Evolutionary conservation across 2,329 filamentous ascomycete species (phyloP).

Genomic region (Fusarium ambrosium): DNA sequence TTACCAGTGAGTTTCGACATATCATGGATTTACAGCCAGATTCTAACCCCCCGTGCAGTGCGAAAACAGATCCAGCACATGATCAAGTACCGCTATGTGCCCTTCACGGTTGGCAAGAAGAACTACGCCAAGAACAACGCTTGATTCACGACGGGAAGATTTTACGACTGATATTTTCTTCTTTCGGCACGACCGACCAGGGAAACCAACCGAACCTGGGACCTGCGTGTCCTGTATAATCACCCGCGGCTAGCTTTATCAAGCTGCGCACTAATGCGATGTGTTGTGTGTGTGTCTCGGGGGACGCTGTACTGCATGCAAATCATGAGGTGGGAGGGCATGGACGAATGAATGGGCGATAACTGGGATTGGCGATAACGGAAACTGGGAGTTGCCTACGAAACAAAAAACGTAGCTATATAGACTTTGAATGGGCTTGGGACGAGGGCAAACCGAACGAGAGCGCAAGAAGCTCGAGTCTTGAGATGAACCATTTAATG

Average conservation of each 20-base stretch:
- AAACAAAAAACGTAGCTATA: constrained; percentile 28
- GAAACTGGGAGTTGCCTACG: constrained; percentile 22
- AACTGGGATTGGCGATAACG: constrained; percentile 35
- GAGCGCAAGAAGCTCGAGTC: constrained; percentile 32
- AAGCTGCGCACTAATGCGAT: constrained; percentile 45
- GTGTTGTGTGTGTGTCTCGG: constrained; percentile 31
- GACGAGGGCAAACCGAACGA: constrained; percentile 27
- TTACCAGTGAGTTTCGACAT: constrained; percentile 83
- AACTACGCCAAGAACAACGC: constrained; percentile 78
- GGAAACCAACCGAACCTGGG: constrained; percentile 23
- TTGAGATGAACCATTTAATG: constrained; percentile 46
- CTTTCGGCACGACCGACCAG: constrained; percentile 37
- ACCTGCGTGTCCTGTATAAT: constrained; percentile 46
- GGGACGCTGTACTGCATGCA: constrained; percentile 35
- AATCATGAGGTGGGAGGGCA: constrained; percentile 35
- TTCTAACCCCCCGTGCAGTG: constrained; percentile 69
- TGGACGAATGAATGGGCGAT: constrained; percentile 17
- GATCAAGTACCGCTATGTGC: constrained; percentile 99
- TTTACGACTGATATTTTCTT: constrained; percentile 24
- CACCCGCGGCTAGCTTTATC: constrained; percentile 40
- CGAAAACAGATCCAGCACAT: constrained; percentile 99
- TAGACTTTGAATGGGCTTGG: constrained; percentile 43
- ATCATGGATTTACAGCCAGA: background rate
- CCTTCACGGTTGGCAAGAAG: constrained; percentile 92
- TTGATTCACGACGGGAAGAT: constrained; percentile 38